Percentiles rank a stretch among this genome's conserved stretches.
Conservation (phyloP, 345 rosid species). For the Gossypium herbaceum region DNA sequence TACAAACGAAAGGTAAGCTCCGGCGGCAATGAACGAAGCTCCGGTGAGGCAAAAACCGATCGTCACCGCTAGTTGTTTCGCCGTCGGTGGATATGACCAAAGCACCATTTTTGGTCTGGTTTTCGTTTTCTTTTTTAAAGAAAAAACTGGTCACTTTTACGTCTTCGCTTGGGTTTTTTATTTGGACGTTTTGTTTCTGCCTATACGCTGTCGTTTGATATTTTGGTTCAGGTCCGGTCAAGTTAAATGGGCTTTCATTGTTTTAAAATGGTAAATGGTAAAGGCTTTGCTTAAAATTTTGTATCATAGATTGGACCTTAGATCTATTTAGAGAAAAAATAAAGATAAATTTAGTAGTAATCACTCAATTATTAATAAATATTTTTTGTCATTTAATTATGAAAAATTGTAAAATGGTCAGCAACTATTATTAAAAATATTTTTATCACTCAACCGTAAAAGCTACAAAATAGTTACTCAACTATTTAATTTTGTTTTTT, state of each 20-base stretch:
- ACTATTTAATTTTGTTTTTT: no score
- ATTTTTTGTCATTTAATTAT: accelerated
- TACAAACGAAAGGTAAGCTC: slow-evolving; percentile 56
- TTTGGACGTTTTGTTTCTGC: neutral
- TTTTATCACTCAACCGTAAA: no score
- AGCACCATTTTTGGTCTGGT: slow-evolving; percentile 31
- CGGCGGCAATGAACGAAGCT: slow-evolving; percentile 40
- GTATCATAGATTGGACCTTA: no score
- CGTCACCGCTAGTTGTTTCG: slow-evolving; percentile 48
- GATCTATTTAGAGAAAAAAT: neutral
- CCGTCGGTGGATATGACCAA: slow-evolving; percentile 67
- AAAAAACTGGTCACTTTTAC: neutral
- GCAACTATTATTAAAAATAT: no score
- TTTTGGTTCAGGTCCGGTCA: neutral
- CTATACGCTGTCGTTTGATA: neutral
- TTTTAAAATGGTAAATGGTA: no score
- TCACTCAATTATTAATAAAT: no score
- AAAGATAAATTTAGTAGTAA: accelerated
- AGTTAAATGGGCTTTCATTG: no score
- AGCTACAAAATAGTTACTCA: no score
- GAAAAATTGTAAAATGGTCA: no score
- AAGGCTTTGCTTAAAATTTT: no score
- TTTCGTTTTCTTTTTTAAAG: neutral
- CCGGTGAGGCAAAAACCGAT: slow-evolving; percentile 41
- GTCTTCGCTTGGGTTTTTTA: neutral